Base-by-base conservation (phyloP, 2,329 filamentous ascomycete genomes). In the Ascochyta koolunga region DNA sequence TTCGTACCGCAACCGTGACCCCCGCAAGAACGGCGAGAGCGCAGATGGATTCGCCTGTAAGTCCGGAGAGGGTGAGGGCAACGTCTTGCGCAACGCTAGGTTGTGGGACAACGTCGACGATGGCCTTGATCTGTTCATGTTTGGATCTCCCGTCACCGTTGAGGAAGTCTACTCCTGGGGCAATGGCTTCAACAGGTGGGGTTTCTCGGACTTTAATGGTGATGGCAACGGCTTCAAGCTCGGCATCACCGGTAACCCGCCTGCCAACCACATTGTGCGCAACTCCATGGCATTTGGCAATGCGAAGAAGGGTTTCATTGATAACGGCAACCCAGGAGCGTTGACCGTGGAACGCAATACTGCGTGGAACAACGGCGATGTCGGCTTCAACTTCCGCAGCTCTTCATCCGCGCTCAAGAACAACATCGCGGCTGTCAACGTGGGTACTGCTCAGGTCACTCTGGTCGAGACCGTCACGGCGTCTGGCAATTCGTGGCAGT, bases 71-170 rank as follows among this genome's bases (percentile, higher is more conserved):
- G 80, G 80, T 2, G 72, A 73, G 15, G 80, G 80, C 7, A 82
- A 82, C 45, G 58, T 77, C 1, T 62, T 81, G 4, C 73, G 75
- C 19, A 78, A 77, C 9, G 76, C 78, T 0, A 74, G 80, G n/a
- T 68, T 82, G 0, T 82, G 78, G 78, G 75, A 82, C 43, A 82
- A 82, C 29, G 80, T 81, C 4, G 80, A 82, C 22, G 79, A 82
- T 44, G 79, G 80, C 3, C 67, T 80, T 1, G 78, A 80, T 58
- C 68, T 80, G 1, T 80, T 62, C 61, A 66, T 69, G 68, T 80
- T 80, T 47, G 73, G 71, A 31, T 77, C 75, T 2, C 61, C 75
- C 4, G 61, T 80, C 6, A 79, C 77, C 0, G 68, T 81, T 29
- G 71, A 79, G 22, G 77, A 81, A 37, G 77, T 77, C 0, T 71